These are phyloP conservation scores for Blastobotrys illinoisensis DNA, from an alignment of 1,139 yeast species.

Conservation along the genomic window DNA sequence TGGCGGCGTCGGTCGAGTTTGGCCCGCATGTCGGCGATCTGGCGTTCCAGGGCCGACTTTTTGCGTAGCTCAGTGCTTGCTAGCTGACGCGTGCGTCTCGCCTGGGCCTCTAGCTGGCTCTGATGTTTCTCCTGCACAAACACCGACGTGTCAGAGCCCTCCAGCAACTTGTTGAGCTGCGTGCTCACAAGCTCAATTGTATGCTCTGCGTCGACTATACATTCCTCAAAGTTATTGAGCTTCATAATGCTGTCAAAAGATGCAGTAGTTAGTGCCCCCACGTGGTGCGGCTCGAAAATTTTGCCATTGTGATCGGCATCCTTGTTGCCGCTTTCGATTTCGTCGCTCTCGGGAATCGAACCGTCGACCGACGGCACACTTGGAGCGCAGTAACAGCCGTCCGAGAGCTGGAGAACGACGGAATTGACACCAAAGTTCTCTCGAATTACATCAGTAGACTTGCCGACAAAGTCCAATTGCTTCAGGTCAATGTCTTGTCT, in stretches of 20 bases:
- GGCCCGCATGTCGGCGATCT: slow-evolving; percentile 9
- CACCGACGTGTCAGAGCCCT: slow-evolving; percentile 3
- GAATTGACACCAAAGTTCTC: slow-evolving; percentile 28
- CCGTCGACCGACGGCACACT: neutral
- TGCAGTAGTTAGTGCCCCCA: slow-evolving; percentile 7
- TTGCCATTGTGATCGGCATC: slow-evolving; percentile 1
- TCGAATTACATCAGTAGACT: slow-evolving; percentile 18
- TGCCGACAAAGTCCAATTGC: slow-evolving; percentile 21
- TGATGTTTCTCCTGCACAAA: slow-evolving; percentile 9
- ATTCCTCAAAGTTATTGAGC: slow-evolving; percentile 40
- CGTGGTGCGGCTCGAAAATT: neutral
- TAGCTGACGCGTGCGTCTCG: slow-evolving; percentile 10
- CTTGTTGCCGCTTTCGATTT: neutral
- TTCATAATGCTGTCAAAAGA: slow-evolving; percentile 44
- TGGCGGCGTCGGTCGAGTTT: slow-evolving; percentile 1
- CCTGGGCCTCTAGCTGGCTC: slow-evolving; percentile 11
- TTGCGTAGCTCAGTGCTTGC: slow-evolving; percentile 11
- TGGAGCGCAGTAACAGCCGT: slow-evolving; percentile 34
- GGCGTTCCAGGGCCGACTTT: slow-evolving; percentile 8
- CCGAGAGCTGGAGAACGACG: slow-evolving; percentile 34
- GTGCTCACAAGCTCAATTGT: slow-evolving; percentile 24
- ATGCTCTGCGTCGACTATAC: slow-evolving; percentile 36
- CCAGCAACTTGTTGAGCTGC: slow-evolving; percentile 5
- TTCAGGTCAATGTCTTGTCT: slow-evolving; percentile 16
- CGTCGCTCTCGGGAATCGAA: neutral